phyloP scores from a whole-genome alignment of 2,329 filamentous ascomycete genomes.

The Alternaria sp. region DNA sequence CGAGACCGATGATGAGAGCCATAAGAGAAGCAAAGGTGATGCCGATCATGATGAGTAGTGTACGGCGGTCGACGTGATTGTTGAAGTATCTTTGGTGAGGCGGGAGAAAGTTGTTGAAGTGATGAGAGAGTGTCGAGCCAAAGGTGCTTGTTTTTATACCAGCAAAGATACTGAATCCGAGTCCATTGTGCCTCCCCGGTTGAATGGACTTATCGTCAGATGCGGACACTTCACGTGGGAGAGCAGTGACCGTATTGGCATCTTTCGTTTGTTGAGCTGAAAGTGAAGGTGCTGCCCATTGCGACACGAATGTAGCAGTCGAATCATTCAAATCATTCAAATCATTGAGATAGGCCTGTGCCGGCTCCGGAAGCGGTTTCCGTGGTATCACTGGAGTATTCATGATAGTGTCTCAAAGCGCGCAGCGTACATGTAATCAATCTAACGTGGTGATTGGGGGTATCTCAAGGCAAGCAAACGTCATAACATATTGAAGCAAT shows the following conservation, averaged over 20 bases:
- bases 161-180: slow-evolving; percentile 16
- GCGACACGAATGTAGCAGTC: slow-evolving; percentile 3
- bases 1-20: slow-evolving; percentile 54
- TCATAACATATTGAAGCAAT: slow-evolving; percentile 4
- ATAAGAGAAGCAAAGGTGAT: slow-evolving; percentile 47
- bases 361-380: slow-evolving; percentile 35
- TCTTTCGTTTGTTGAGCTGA: slow-evolving; percentile 13
- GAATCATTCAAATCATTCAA: slow-evolving; percentile 12
- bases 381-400: slow-evolving; percentile 28
- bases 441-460: slow-evolving; percentile 10
- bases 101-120: slow-evolving; percentile 50
- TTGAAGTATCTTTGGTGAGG: slow-evolving; percentile 53
- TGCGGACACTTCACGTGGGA: background rate
- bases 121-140: slow-evolving; percentile 40
- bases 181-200: slow-evolving; percentile 13
- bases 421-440: slow-evolving; percentile 15
- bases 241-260: slow-evolving; percentile 1
- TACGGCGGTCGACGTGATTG: slow-evolving; percentile 48
- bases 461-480: slow-evolving; percentile 21
- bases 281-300: background rate
- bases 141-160: slow-evolving; percentile 21
- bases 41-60: slow-evolving; percentile 49
- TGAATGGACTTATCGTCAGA: background rate
- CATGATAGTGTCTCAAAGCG: slow-evolving; percentile 30
- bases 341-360: slow-evolving; percentile 32